Evolutionary conservation across 2,329 filamentous ascomycete species (phyloP), one percentile per base, ranked within the genome.

Genomic region (Xylariales sp.): DNA sequence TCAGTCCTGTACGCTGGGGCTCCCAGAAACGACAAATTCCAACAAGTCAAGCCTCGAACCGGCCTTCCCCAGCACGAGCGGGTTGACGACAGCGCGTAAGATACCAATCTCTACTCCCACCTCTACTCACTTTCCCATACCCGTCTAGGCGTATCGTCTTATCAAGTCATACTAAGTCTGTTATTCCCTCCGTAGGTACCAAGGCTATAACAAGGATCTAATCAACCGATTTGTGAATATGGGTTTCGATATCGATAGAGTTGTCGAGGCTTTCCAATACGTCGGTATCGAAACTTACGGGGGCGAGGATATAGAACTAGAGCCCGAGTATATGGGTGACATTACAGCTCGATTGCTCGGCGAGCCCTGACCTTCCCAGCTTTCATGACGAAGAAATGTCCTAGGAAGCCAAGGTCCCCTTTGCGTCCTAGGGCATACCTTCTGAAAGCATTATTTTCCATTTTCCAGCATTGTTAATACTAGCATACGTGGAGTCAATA

Each of bases 271-370:
- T 0, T 97, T 97, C 75, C 86, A 91, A 60, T 92, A 87, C 68
- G 90, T 96, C 7, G 92, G 93, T 5, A 94, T 97, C 72, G 92
- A 95, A 70, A 87, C 88, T 18, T 93, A 91, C 73, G 87, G 86
- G 32, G 94, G 94, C 0, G 84, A 90, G 72, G 92, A 96, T 77
- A 96, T 97, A 78, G 90, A 93, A 74, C 83, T 97, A n/a, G 93
- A 97, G 76, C 92, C 96, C 75, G 93, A 91, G 1, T 94, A 94
- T 73, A 93, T 97, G 87, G 93, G 93, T 3, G 94, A 97, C 73
- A 91, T 98, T 70, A 97, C 93, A 0, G 93, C 93, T 18, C 86
- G 91, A 65, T 86, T 98, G 6, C 89, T 97, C 41, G 92, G 92
- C 45, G 94, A 97, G 80, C 86, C 75, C 3, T 77, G 56, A 54